A percentile compares a stretch with the other conserved stretches of the same genome.
phyloP scores from a whole-genome alignment of 352 stramenopile genomes.

The Blastocystis sp. region DNA sequence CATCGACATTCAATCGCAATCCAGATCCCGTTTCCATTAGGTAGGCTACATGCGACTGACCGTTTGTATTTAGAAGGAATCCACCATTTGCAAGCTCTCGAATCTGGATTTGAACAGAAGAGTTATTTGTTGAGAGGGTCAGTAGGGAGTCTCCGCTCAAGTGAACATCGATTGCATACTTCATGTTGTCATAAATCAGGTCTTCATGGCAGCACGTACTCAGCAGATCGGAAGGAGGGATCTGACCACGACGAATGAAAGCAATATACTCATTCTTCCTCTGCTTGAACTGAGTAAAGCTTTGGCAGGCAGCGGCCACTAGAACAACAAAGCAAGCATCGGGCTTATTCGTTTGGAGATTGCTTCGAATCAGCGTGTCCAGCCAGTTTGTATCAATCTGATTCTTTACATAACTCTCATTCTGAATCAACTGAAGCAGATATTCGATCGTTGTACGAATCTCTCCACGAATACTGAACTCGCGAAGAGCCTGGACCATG shows the following conservation, averaged over 20 bases:
- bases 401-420: conserved; percentile 95
- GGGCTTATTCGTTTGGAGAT: conserved; percentile 73
- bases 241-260: conserved; percentile 74
- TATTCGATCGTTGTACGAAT: conserved; percentile 99
- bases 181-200: conserved; percentile 95
- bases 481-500: conserved; percentile 93
- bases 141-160: conserved; percentile 82
- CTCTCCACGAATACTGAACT: conserved; percentile 96
- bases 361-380: conserved; percentile 87
- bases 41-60: conserved; percentile 92
- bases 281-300: conserved; percentile 73
- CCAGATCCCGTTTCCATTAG: conserved; percentile 80
- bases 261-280: conserved; percentile 74
- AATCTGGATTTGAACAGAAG: conserved; percentile 84
- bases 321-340: conserved; percentile 71
- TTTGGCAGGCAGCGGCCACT: conserved; percentile 76
- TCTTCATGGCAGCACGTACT: conserved; percentile 78
- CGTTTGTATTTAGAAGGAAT: conserved; percentile 91
- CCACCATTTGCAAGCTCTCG: conserved; percentile 90
- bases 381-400: conserved; percentile 97
- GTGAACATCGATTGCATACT: conserved; percentile 88
- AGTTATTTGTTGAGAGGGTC: conserved; percentile 78
- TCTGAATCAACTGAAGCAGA: conserved; percentile 96
- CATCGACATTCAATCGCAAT: conserved; percentile 84
- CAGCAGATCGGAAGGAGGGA: conserved; percentile 81